phyloP scores from a whole-genome alignment of 2,329 filamentous ascomycete species.

The Diaporthe destruens region DNA sequence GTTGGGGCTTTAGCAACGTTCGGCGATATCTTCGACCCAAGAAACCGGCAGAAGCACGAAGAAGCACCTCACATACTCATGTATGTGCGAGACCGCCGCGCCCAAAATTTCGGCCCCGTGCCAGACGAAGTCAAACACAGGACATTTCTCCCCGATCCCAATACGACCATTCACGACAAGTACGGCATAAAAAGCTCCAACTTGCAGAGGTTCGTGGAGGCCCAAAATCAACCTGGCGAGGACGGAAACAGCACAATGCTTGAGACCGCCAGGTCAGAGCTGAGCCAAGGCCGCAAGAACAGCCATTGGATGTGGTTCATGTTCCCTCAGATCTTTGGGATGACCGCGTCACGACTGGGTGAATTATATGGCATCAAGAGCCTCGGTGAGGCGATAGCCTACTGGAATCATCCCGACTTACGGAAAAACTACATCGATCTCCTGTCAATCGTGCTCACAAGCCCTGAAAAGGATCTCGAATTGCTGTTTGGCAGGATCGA shows the following conservation, averaged over 20 bases:
- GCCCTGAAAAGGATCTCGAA: neutral
- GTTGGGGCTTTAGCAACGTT: neutral
- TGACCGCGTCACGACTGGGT: neutral
- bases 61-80: neutral
- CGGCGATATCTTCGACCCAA: neutral
- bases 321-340: neutral
- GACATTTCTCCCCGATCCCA: neutral
- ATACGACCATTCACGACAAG: neutral
- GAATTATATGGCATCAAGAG: neutral
- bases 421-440: neutral
- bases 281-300: neutral
- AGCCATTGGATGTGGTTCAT: constrained; percentile 8
- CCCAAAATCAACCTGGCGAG: neutral
- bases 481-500: neutral
- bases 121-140: neutral
- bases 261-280: neutral
- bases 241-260: neutral
- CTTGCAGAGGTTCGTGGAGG: neutral
- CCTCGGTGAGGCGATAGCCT: constrained; percentile 5
- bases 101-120: too few species aligned
- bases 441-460: neutral
- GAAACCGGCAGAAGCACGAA: neutral
- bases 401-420: neutral
- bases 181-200: neutral
- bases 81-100: constrained; percentile 2